Evolutionary conservation across 495 filamentous ascomycete genomes (phyloP), one percentile per base, ranked within the genome.

Genomic region (Penicillium coprophilum): DNA sequence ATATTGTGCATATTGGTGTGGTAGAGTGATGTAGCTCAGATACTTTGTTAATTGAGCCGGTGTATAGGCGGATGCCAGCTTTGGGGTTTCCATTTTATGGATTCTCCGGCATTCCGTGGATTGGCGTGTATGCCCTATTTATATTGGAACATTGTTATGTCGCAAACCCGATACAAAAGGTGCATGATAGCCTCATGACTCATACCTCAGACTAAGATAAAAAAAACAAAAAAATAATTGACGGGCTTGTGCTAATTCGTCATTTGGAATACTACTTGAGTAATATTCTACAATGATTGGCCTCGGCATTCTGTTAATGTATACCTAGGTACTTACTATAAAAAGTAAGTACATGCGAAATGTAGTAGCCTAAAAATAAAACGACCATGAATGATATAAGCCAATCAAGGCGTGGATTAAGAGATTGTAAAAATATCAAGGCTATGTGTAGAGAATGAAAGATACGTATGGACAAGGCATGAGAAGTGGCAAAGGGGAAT

Each of bases 11-110:
- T 71, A 71, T 39, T 46, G 7, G 3, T 55, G 1, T 15, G 69
- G 67, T 10, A 70, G 61, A 10, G 48, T 49, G n/a, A 71, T 40
- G n/a, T 66, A 59, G 1, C 41, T 21, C 0, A 71, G 43, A 27
- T 67, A 71, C 19, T 57, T 64, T 21, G 20, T 58, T 19, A 70
- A 46, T 52, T 68, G 61, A 0, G 41, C n/a, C n/a, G 46, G 24
- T 1, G 68, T 59, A 31, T 64, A 69, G 21, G 59, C 55, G 0
- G 60, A 68, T 23, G 27, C 27, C 21, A 19, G 27, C 4, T 40
- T 44, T 43, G 19, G 4, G 19, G 3, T 17, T 9, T 43, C 46
- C 61, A 64, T 61, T 21, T 30, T 51, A 12, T 27, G 7, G 19
- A 17, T 55, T 2, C 2, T 32, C 8, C 6, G 17, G 32, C 7